Percentiles rank a stretch among this genome's conserved stretches.
phyloP scores from a whole-genome alignment of 1,284 basidiomycete genomes.

The Nidula niveotomentosa region DNA sequence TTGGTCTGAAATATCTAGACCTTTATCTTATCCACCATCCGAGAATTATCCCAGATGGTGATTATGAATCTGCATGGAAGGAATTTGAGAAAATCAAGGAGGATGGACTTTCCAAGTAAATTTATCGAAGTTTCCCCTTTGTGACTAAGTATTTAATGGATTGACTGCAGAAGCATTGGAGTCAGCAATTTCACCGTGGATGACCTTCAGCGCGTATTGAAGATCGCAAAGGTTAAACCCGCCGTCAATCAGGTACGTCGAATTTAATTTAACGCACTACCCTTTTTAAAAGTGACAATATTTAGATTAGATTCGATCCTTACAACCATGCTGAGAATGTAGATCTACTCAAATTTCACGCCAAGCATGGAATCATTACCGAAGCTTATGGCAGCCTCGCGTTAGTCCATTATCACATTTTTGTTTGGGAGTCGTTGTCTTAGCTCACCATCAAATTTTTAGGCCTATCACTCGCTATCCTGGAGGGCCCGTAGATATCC shows the following conservation, averaged over 20 bases:
- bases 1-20: conserved; percentile 69
- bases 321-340: conserved; percentile 63
- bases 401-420: conserved; percentile 30
- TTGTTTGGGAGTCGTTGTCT: too few relatives aligned
- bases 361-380: conserved; percentile 61
- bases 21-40: conserved; percentile 73
- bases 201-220: conserved; percentile 59
- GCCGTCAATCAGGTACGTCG: conserved; percentile 71
- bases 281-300: not conserved
- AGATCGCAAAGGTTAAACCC: conserved; percentile 60
- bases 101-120: conserved; percentile 60
- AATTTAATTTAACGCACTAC: not conserved
- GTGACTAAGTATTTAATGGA: not conserved
- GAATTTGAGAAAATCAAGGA: conserved; percentile 67
- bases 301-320: conserved; percentile 65
- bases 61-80: conserved; percentile 60
- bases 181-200: conserved; percentile 73
- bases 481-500: conserved; percentile 73
- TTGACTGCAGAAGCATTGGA: conserved; percentile 66
- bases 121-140: not conserved
- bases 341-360: conserved; percentile 56
- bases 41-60: conserved; percentile 19
- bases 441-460: not conserved
- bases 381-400: conserved; percentile 74
- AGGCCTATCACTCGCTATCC: conserved; percentile 69